Evolutionary conservation across 2,329 filamentous ascomycete genomes (phyloP).

Genomic region (Sporothrix globosa): DNA sequence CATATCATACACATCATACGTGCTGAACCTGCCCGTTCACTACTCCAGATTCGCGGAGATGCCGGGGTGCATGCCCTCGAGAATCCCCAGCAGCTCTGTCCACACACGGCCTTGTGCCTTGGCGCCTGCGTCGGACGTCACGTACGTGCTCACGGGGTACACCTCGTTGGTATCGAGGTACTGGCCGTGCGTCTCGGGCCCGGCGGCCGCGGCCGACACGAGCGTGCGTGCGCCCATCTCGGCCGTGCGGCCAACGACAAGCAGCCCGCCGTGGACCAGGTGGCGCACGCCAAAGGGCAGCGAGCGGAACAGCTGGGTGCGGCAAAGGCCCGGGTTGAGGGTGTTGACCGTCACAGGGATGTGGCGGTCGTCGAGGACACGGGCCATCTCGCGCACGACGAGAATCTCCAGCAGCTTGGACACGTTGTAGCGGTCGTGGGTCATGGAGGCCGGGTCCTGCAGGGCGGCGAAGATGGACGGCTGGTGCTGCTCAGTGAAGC

Average conservation of each 20-base stretch:
- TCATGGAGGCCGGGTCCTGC: conserved; percentile 39
- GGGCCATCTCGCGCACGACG: conserved; percentile 44
- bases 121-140: conserved; percentile 46
- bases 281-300: conserved; percentile 41
- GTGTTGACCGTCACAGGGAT: conserved; percentile 47
- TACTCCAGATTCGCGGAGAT: conserved; percentile 41
- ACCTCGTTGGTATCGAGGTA: conserved; percentile 47
- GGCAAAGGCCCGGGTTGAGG: conserved; percentile 49
- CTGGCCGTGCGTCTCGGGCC: conserved; percentile 47
- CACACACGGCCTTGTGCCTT: conserved; percentile 46
- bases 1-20: no score
- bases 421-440: conserved; percentile 44
- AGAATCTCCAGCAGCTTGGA: conserved; percentile 45
- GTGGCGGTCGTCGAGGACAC: conserved; percentile 39
- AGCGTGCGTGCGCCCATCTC: conserved; percentile 49
- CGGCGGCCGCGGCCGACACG: conserved; percentile 45
- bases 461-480: conserved; percentile 44
- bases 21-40: not conserved
- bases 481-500: conserved; percentile 42
- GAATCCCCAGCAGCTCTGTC: conserved; percentile 48
- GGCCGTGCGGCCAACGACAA: conserved; percentile 44
- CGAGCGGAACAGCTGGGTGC: conserved; percentile 47
- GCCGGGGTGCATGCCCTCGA: conserved; percentile 50
- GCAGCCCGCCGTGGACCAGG: conserved; percentile 31
- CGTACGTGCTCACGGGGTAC: conserved; percentile 41